A percentile compares a stretch with the other conserved stretches of the same genome.
Conservation (phyloP, 306 rosid genomes). For the Vachellia pachyceras region DNA sequence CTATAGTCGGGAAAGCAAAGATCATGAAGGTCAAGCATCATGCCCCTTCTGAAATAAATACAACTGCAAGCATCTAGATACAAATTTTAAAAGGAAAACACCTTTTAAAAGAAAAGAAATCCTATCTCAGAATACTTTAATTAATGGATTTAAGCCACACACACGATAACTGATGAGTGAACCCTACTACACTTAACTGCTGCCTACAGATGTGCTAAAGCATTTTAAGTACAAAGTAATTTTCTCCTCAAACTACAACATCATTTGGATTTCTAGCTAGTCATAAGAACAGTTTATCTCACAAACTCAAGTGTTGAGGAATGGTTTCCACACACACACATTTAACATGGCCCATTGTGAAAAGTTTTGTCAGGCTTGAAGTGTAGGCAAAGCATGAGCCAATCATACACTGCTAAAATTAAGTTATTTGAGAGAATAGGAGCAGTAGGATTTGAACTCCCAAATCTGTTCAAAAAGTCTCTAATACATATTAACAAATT, state of each 20-base stretch:
- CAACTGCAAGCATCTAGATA: background rate
- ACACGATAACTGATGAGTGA: background rate
- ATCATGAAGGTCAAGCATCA: slow-evolving; percentile 5
- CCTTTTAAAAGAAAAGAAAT: background rate
- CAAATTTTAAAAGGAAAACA: background rate
- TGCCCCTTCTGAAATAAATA: background rate
- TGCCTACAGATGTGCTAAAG: background rate
- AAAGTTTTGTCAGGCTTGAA: background rate
- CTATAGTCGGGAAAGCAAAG: background rate
- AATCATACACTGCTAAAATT: background rate
- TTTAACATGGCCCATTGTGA: background rate
- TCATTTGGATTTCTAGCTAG: background rate
- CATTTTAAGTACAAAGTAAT: background rate
- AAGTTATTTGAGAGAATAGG: background rate
- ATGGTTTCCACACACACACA: background rate
- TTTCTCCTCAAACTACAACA: background rate
- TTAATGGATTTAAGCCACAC: background rate
- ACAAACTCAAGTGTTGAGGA: background rate
- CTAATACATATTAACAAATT: background rate
- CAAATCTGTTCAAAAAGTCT: background rate
- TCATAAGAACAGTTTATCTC: background rate
- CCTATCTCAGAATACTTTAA: too few species aligned
- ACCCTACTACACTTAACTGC: background rate
- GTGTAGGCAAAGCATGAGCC: background rate
- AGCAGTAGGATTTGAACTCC: background rate